A percentile compares a stretch with the other conserved stretches of the same genome.
These are phyloP conservation scores for Cicer chorassanicum DNA, from an alignment of 306 rosid genomes.

Conservation along the genomic window DNA sequence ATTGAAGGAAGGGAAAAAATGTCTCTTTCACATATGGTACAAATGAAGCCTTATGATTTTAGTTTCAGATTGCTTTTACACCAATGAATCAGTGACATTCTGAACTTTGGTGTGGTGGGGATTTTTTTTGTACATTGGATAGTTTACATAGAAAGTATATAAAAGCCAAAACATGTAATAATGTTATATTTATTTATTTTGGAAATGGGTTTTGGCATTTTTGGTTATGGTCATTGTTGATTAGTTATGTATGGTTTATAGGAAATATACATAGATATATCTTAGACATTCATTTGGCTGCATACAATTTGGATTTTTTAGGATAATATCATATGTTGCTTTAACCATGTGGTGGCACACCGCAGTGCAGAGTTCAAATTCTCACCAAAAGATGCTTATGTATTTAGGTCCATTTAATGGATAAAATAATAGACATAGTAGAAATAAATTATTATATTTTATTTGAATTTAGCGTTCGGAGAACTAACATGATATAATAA, in stretches of 20 bases:
- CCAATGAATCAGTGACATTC: constrained; percentile 36
- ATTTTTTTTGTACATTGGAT: constrained; percentile 35
- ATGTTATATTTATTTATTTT: constrained; percentile 25
- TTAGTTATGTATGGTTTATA: constrained; percentile 31
- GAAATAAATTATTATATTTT: no score
- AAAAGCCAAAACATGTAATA: constrained; percentile 36
- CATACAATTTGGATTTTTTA: constrained; percentile 18
- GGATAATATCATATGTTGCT: constrained; percentile 29
- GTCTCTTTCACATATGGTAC: constrained; percentile 64
- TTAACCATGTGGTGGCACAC: background rate
- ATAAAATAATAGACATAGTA: no score
- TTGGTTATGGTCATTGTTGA: constrained; percentile 25
- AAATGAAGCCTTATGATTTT: constrained; percentile 85
- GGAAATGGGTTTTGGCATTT: constrained; percentile 40
- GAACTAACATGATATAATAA: no score
- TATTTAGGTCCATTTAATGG: no score
- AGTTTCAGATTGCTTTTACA: constrained; percentile 83
- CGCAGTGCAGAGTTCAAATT: background rate
- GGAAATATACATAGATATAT: constrained; percentile 41
- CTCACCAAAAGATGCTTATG: no score
- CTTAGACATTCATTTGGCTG: constrained; percentile 33
- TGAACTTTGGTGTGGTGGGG: constrained; percentile 41
- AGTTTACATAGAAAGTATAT: constrained; percentile 51
- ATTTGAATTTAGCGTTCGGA: no score
- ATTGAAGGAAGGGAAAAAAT: constrained; percentile 67